Conservation (phyloP, 2,329 filamentous ascomycete species). For the Elsinoe batatas region DNA sequence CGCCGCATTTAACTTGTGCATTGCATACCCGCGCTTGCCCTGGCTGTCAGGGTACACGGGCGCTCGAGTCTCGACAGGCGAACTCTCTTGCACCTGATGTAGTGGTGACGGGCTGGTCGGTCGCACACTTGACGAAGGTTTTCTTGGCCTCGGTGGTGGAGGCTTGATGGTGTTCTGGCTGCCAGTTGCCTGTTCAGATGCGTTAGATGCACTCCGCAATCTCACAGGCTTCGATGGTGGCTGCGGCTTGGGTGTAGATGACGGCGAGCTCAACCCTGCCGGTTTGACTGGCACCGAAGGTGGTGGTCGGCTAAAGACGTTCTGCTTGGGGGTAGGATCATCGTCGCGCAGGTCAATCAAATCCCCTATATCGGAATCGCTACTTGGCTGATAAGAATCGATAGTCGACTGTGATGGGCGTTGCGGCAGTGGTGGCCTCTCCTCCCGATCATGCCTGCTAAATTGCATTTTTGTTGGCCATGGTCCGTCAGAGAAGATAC, state of each 20-base stretch:
- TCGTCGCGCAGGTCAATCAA: constrained; percentile 42
- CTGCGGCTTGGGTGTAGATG: constrained; percentile 20
- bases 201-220: constrained; percentile 32
- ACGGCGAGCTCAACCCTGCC: constrained; percentile 9
- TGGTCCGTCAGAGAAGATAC: constrained; percentile 3
- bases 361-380: constrained; percentile 25
- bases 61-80: constrained; percentile 7
- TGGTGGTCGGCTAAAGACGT: background rate
- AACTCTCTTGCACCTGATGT: constrained; percentile 26
- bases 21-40: constrained; percentile 29
- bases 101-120: constrained; percentile 24
- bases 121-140: constrained; percentile 27
- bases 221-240: constrained; percentile 28
- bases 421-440: constrained; percentile 28
- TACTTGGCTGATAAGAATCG: background rate
- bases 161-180: constrained; percentile 18
- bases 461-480: constrained; percentile 9
- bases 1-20: constrained; percentile 30
- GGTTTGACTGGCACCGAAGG: constrained; percentile 5
- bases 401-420: constrained; percentile 22
- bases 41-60: constrained; percentile 24
- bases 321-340: constrained; percentile 23
- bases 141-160: constrained; percentile 28
- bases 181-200: constrained; percentile 16
- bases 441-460: constrained; percentile 16